Evolutionary conservation across 768 basidiomycete species (phyloP), one percentile per base, ranked within the genome.

Genomic region (Punctularia strigosozonata): DNA sequence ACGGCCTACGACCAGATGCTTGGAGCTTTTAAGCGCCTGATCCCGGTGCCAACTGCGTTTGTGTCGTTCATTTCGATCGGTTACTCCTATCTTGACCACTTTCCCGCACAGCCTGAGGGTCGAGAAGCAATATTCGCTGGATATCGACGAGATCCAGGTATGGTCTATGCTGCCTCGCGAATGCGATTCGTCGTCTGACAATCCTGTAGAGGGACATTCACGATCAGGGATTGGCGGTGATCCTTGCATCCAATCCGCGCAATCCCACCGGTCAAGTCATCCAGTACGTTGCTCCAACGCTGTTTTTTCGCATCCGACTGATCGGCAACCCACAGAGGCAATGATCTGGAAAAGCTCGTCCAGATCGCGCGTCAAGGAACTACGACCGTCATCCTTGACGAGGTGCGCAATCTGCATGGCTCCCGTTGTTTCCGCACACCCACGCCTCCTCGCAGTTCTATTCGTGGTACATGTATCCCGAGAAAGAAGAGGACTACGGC

Each of bases 201-300:
- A n/a, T n/a, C 21, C 25, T 8, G 31, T 33, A 28, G 32, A 83
- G 75, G 64, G 88, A 92, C 47, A 87, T 92, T 40, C 68, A 63
- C 30, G 82, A 71, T 1, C 87, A 91, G 59, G 88, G 89, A 12
- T 64, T 92, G 15, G 74, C 80, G 8, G 88, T 92, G 36, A 71
- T 94, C 41, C 64, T 92, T 31, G 84, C 88, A 0, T 90, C 86
- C 18, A 97, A 95, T 60, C 92, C 92, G n/a, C 77, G 91, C 39
- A 97, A 95, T 54, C 91, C 92, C 3, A 95, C 92, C 1, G 90
- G 92, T n/a, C 91, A 94, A 56, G 76, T 80, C 39, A 72, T 77
- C 45, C 71, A 69, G 78, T 85, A 50, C 18, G 59, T 54, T n/a
- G 13, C 39, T 14, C 24, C 41, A 13, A 8, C 33, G 20, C 10